Conservation (phyloP, 2,329 filamentous ascomycete species). For the Harringtonia aguacate region DNA sequence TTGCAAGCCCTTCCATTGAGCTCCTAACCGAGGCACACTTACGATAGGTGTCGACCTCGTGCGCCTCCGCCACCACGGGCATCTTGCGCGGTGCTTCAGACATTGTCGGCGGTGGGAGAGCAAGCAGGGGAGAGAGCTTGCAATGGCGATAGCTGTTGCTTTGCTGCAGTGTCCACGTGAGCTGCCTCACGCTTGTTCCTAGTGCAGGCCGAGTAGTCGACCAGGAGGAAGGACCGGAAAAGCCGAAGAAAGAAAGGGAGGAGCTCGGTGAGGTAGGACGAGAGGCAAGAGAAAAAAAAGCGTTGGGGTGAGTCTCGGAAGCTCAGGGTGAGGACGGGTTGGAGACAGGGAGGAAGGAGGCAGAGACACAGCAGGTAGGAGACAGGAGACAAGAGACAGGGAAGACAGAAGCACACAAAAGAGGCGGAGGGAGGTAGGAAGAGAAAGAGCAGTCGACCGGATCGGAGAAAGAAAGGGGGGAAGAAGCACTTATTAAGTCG, state of each 20-base stretch:
- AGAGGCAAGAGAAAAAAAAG: too few relatives aligned
- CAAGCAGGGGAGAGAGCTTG: not conserved
- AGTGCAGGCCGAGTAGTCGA: not conserved
- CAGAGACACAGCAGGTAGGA: too few relatives aligned
- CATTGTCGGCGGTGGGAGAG: constrained; percentile 16
- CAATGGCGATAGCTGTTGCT: not conserved
- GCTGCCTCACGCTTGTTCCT: too few relatives aligned
- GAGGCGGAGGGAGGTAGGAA: not conserved
- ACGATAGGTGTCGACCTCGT: constrained; percentile 66
- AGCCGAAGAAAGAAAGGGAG: too few relatives aligned
- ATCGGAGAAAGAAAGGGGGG: not conserved
- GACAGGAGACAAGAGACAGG: too few relatives aligned
- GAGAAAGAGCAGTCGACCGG: not conserved
- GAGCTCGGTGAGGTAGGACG: too few relatives aligned
- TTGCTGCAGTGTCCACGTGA: not conserved
- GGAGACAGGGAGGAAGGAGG: too few relatives aligned
- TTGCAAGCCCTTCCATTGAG: too few relatives aligned
- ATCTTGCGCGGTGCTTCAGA: constrained; percentile 31
- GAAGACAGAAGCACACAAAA: not conserved
- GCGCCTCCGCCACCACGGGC: constrained; percentile 63
- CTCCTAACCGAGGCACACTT: constrained; percentile 21
- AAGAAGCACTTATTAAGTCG: constrained; percentile 8
- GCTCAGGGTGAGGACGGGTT: too few relatives aligned
- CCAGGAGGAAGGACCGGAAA: too few relatives aligned
- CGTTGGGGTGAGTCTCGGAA: too few relatives aligned